Evolutionary conservation across 2,329 filamentous ascomycete species (phyloP).

Genomic region (Fusarium devonianum): DNA sequence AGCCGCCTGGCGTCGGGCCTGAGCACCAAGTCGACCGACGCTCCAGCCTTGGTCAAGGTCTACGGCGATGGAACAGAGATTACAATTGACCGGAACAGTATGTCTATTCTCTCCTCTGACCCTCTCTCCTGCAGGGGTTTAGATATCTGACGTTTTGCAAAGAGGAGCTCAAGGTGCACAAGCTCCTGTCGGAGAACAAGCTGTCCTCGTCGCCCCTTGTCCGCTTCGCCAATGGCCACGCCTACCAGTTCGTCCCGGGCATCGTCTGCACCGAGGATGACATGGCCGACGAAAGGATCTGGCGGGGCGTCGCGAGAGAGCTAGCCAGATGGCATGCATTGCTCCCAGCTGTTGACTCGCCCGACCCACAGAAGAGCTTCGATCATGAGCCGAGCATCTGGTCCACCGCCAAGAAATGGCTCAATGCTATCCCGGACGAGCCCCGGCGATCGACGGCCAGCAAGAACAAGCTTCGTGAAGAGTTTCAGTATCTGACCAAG

Average conservation of each 20-base stretch:
- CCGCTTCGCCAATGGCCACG: conserved; percentile 34
- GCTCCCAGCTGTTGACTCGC: conserved; percentile 3
- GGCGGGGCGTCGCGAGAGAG: conserved; percentile 32
- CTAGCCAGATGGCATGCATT: conserved; percentile 29
- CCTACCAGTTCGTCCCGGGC: conserved; percentile 29
- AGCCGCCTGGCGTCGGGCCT: not conserved
- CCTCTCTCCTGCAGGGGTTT: no score
- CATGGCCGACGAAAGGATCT: conserved; percentile 20
- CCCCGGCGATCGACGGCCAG: conserved; percentile 3
- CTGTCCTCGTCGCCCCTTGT: conserved; percentile 29
- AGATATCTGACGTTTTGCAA: conserved; percentile 22
- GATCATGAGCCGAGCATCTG: conserved; percentile 26
- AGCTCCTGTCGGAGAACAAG: conserved; percentile 23
- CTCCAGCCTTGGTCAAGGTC: conserved; percentile 29
- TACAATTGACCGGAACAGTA: conserved; percentile 34
- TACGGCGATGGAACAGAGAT: conserved; percentile 36
- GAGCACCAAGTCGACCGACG: not conserved
- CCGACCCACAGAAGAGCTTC: not conserved
- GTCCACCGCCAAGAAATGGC: conserved; percentile 36
- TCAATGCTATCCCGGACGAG: conserved; percentile 20
- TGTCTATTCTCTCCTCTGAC: conserved; percentile 4
- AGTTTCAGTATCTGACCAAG: conserved; percentile 26
- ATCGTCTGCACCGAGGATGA: conserved; percentile 23
- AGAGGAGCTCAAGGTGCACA: conserved; percentile 35
- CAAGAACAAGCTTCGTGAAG: conserved; percentile 12